These are phyloP conservation scores for Yamadazyma olivae DNA, from an alignment of 805 yeast species.

Conservation along the genomic window DNA sequence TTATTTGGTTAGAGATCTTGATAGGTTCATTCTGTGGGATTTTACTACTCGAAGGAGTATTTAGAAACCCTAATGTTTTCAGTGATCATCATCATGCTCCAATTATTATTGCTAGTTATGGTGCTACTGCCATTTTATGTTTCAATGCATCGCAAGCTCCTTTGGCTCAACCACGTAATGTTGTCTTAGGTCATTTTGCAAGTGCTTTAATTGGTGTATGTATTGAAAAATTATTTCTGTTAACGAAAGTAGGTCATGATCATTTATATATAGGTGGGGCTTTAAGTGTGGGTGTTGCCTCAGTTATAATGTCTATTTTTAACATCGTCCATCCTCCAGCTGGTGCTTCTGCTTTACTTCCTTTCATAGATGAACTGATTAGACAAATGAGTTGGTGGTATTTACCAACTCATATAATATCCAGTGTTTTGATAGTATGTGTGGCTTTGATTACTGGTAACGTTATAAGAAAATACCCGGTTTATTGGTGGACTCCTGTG, in stretches of 20 bases:
- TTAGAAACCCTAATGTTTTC: constrained; percentile 38
- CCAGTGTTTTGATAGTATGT: constrained; percentile 44
- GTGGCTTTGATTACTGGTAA: constrained; percentile 56
- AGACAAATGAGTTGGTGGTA: constrained; percentile 64
- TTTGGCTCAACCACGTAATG: constrained; percentile 62
- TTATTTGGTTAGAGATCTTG: constrained; percentile 46
- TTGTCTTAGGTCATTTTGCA: constrained; percentile 54
- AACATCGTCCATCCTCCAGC: constrained; percentile 71
- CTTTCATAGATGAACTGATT: constrained; percentile 45
- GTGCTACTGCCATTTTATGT: constrained; percentile 59
- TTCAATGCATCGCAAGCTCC: constrained; percentile 58
- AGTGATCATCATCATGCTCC: constrained; percentile 43
- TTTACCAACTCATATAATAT: constrained; percentile 51
- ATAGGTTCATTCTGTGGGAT: constrained; percentile 47
- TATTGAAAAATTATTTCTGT: constrained; percentile 50
- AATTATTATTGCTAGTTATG: constrained; percentile 52
- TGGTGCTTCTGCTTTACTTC: constrained; percentile 66
- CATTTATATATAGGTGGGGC: constrained; percentile 60
- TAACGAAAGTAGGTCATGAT: constrained; percentile 39
- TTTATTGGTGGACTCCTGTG: constrained; percentile 56
- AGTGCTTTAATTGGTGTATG: constrained; percentile 53
- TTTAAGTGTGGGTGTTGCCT: constrained; percentile 50
- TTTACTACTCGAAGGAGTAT: constrained; percentile 44
- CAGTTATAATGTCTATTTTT: constrained; percentile 50
- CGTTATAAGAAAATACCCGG: constrained; percentile 51